A percentile compares a stretch with the other conserved stretches of the same genome.
phyloP scores from a whole-genome alignment of 2,329 filamentous ascomycete species.

The Conoideocrella luteorostrata region DNA sequence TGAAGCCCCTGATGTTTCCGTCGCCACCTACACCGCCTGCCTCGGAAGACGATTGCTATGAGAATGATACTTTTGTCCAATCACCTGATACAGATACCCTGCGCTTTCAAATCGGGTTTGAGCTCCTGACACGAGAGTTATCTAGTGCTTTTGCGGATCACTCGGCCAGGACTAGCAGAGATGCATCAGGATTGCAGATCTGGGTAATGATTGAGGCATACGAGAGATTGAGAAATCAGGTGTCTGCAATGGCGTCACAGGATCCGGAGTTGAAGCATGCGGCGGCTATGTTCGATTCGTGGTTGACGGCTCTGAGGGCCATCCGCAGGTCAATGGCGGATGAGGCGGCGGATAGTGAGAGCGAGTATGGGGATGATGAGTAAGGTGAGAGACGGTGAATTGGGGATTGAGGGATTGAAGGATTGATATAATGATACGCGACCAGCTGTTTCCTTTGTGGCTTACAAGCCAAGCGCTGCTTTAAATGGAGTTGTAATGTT shows the following conservation, averaged over 20 bases:
- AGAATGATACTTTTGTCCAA: conserved; percentile 6
- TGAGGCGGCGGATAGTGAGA: conserved; percentile 18
- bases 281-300: conserved; percentile 40
- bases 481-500: too few relatives aligned
- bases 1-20: conserved; percentile 40
- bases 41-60: conserved; percentile 17
- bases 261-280: conserved; percentile 25
- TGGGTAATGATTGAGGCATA: conserved; percentile 55
- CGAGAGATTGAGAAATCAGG: conserved; percentile 43
- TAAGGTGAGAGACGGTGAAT: too few relatives aligned
- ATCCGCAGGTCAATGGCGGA: conserved; percentile 33
- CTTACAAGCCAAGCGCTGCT: too few relatives aligned
- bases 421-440: too few relatives aligned
- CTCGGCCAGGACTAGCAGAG: conserved; percentile 17
- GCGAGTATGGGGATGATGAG: conserved; percentile 22
- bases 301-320: conserved; percentile 42
- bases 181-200: conserved; percentile 42
- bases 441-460: too few relatives aligned
- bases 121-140: conserved; percentile 45
- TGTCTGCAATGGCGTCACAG: conserved; percentile 28
- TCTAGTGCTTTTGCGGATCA: conserved; percentile 32
- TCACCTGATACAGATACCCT: conserved; percentile 26
- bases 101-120: conserved; percentile 43
- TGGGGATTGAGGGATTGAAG: not conserved
- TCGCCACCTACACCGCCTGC: conserved; percentile 32